These are phyloP conservation scores for Neurospora sp. DNA, from an alignment of 2,329 filamentous ascomycete genomes.

Conservation along the genomic window DNA sequence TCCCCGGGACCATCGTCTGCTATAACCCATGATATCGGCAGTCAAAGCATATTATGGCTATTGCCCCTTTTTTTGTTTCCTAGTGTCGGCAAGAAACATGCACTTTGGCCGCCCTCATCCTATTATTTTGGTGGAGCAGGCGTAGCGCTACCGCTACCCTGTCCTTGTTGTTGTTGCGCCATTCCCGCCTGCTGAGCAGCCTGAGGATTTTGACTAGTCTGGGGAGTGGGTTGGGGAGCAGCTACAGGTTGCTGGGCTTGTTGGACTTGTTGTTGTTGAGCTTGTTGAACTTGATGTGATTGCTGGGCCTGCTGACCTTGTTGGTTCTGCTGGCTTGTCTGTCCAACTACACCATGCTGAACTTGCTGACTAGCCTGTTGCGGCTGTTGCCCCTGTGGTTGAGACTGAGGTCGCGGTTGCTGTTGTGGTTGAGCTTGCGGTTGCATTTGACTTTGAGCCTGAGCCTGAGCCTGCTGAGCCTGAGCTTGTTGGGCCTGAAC, in stretches of 20 bases:
- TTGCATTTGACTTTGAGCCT: neutral
- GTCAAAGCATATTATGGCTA: neutral
- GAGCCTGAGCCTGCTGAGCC: neutral
- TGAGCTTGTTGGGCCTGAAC: neutral
- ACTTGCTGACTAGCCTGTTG: neutral
- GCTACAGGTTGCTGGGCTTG: neutral
- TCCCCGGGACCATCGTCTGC: neutral
- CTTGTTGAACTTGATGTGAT: neutral
- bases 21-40: neutral
- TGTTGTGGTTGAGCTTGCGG: neutral
- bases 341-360: neutral
- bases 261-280: neutral
- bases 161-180: conserved; percentile 17
- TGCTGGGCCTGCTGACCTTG: neutral
- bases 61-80: neutral
- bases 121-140: conserved; percentile 15
- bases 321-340: neutral
- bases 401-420: neutral
- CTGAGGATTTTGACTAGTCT: conserved; percentile 10
- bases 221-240: neutral
- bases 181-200: conserved; percentile 17
- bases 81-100: neutral
- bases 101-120: neutral
- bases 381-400: neutral
- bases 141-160: conserved; percentile 19